Conservation (phyloP, 805 yeast genomes). For the Wickerhamia fluorescens region DNA sequence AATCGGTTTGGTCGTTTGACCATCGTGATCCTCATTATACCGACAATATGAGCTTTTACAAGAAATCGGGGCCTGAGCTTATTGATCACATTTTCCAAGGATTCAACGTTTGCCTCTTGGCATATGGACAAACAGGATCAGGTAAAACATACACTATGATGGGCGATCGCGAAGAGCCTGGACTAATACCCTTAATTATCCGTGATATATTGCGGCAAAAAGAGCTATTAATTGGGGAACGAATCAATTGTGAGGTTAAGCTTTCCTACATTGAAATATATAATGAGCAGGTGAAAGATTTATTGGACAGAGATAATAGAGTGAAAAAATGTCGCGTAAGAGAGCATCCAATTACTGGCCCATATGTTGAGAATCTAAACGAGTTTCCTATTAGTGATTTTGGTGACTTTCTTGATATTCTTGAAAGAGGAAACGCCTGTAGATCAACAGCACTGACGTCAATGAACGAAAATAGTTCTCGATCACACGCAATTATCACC, state of each 20-base stretch:
- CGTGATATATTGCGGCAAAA: conserved; percentile 43
- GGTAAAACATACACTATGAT: conserved; percentile 40
- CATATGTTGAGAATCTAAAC: conserved; percentile 61
- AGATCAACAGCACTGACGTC: conserved; percentile 69
- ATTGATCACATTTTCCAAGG: conserved; percentile 43
- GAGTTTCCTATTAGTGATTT: conserved; percentile 46
- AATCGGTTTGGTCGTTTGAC: conserved; percentile 44
- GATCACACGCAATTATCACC: conserved; percentile 78
- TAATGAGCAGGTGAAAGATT: conserved; percentile 68
- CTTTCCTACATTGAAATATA: conserved; percentile 70
- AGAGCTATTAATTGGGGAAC: conserved; percentile 27
- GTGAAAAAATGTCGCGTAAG: conserved; percentile 46
- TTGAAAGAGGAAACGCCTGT: conserved; percentile 45
- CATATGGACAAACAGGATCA: conserved; percentile 38
- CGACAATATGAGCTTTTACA: conserved; percentile 46
- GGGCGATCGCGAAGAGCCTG: conserved; percentile 30
- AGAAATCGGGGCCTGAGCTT: conserved; percentile 49
- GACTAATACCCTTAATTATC: conserved; percentile 40
- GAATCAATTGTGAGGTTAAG: conserved; percentile 32
- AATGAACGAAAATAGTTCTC: conserved; percentile 64
- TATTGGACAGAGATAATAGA: conserved; percentile 30
- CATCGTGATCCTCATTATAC: conserved; percentile 25
- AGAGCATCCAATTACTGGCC: conserved; percentile 60
- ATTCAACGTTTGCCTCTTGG: conserved; percentile 35
- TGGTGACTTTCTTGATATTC: conserved; percentile 39